Conservation (phyloP, 2,329 filamentous ascomycete species). For the Bipolaris zeicola region DNA sequence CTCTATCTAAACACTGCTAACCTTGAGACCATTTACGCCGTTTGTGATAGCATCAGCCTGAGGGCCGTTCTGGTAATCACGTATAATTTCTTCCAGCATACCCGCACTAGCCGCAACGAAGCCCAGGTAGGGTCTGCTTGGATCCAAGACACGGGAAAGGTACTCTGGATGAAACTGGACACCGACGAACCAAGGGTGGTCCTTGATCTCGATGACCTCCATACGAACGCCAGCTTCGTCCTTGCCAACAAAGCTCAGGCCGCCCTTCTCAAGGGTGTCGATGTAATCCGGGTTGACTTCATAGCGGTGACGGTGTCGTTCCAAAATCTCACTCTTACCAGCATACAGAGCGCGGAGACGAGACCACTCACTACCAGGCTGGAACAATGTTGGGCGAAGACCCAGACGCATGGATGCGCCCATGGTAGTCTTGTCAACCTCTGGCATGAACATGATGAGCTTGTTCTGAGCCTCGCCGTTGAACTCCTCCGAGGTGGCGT, state of each 20-base stretch:
- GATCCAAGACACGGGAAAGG: slow-evolving; percentile 73
- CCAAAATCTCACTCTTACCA: slow-evolving; percentile 54
- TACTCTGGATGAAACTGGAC: slow-evolving; percentile 93
- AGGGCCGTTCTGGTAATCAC: slow-evolving; percentile 31
- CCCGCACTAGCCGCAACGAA: slow-evolving; percentile 81
- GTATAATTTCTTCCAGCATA: slow-evolving; percentile 60
- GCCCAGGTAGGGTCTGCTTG: slow-evolving; percentile 78
- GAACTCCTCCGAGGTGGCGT: slow-evolving; percentile 64
- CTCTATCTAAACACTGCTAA: slow-evolving; percentile 23
- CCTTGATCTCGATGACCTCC: slow-evolving; percentile 81
- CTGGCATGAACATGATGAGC: slow-evolving; percentile 91
- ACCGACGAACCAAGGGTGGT: slow-evolving; percentile 84
- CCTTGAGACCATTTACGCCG: slow-evolving; percentile 28
- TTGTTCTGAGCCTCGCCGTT: slow-evolving; percentile 66
- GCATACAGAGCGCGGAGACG: slow-evolving; percentile 78
- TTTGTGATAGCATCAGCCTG: slow-evolving; percentile 30
- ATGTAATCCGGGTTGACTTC: slow-evolving; percentile 86
- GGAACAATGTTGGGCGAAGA: slow-evolving; percentile 74
- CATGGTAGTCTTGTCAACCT: slow-evolving; percentile 75
- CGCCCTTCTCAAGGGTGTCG: slow-evolving; percentile 68
- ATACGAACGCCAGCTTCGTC: slow-evolving; percentile 79
- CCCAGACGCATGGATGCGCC: slow-evolving; percentile 90
- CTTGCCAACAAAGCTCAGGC: slow-evolving; percentile 78
- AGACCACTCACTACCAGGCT: slow-evolving; percentile 76
- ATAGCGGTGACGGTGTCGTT: slow-evolving; percentile 87